Base-by-base conservation (phyloP, 1,284 basidiomycete species). In the Cutaneotrichosporon sp. region DNA sequence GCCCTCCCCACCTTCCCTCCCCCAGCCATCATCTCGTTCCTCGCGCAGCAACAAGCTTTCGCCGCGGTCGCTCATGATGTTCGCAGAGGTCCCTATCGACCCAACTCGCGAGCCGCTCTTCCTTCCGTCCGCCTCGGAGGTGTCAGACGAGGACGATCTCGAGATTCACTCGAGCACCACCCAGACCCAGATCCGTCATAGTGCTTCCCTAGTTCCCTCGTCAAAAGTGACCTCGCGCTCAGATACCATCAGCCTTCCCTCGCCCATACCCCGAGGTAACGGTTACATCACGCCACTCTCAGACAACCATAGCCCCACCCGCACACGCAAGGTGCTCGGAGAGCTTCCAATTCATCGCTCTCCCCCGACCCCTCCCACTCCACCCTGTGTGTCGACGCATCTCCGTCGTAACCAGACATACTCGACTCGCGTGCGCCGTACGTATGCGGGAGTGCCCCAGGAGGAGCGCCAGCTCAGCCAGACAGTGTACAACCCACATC, bases 341-440 rank as follows among this genome's bases (percentile, higher is more conserved):
- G 53, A 36, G 34, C 32, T 40, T 4, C 10, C n/a, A 14, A 13
- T 22, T n/a, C 36, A 18, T 11, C 21, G 4, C n/a, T 14, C 22
- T 22, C 21, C 32, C 32, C 32, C n/a, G 5, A 38, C 53, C 11
- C 7, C 53, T 36, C 32, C 16, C 32, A 32, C n/a, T 5, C 53
- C 21, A 21, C 53, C 34, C n/a, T 46, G 18, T n/a, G 18, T 7
- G 18, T 18, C 16, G 14, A 10, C 38, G 2, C 22, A 16, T 7
- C 18, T 9, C n/a, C 32, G 26, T 8, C 26, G 36, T 2, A 57
- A 57, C 56, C 34, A 57, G 40, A 57, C 56, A 4, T 57, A 46
- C 56, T 57, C 56, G 34, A 14, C 22, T 9, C 56, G 56, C 14
- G 38, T 57, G 22, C 42, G 42, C 22, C 5, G 2, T 26, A 46